Evolutionary conservation across 2,329 filamentous ascomycete genomes (phyloP).

Genomic region (Pseudocercospora pini-densiflorae): DNA sequence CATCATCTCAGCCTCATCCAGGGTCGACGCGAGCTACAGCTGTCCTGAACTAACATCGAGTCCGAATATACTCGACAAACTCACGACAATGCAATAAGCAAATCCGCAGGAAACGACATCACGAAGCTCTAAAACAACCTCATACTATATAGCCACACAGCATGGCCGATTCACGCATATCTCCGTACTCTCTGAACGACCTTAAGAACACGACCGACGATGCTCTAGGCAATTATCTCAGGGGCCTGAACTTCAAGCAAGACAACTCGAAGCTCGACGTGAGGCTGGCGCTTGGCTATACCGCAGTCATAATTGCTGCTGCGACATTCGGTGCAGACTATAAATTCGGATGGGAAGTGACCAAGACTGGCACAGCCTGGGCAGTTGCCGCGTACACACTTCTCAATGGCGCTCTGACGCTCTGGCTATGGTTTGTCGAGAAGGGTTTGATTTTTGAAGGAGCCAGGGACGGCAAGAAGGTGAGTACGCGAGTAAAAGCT

Average conservation of each 20-base stretch:
- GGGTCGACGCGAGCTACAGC: neutral
- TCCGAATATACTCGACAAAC: neutral
- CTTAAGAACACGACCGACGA: constrained; percentile 98
- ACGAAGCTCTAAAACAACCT: neutral
- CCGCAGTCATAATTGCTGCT: constrained; percentile 77
- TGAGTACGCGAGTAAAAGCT: constrained; percentile 42
- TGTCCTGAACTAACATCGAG: neutral
- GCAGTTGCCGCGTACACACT: constrained; percentile 81
- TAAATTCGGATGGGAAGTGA: constrained; percentile 84
- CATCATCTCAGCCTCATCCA: neutral
- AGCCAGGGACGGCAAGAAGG: constrained; percentile 68
- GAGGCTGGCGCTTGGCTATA: constrained; percentile 81
- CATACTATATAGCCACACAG: constrained; percentile 11
- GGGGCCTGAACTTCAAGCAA: constrained; percentile 82
- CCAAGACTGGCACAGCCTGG: constrained; percentile 77
- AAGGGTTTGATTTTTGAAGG: constrained; percentile 82
- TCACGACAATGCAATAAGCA: constrained; percentile 14
- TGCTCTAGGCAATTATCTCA: constrained; percentile 90
- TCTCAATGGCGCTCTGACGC: constrained; percentile 76
- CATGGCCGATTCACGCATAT: constrained; percentile 42
- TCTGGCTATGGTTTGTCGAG: constrained; percentile 86
- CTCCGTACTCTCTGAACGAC: constrained; percentile 61
- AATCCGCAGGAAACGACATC: neutral
- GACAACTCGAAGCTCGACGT: constrained; percentile 81
- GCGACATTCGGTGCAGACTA: constrained; percentile 92